Evolutionary conservation across 441 rosid species (phyloP).

Genomic region (Gossypium laxum): DNA sequence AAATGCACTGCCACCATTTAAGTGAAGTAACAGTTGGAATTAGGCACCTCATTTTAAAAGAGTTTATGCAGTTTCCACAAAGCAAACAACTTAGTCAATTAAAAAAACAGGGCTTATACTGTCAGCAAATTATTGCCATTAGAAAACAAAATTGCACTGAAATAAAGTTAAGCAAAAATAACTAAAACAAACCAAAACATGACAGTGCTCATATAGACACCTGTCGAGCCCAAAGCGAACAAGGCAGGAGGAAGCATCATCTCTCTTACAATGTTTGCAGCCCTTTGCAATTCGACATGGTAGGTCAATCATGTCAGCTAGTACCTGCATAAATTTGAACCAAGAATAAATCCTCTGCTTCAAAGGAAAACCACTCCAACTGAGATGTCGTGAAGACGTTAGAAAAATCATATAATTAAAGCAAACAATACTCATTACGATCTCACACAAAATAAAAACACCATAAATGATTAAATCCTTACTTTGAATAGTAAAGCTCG

Average conservation of each 20-base stretch:
- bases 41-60: not conserved
- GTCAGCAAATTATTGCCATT: not conserved
- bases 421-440: not conserved
- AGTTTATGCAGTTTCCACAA: constrained; percentile 1
- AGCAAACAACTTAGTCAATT: not conserved
- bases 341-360: constrained; percentile 1
- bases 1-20: not conserved
- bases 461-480: constrained; percentile 23
- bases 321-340: constrained; percentile 44
- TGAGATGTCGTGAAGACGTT: not conserved
- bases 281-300: constrained; percentile 97
- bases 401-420: not conserved
- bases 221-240: constrained; percentile 86
- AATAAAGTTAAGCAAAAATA: not conserved
- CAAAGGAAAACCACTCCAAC: not conserved
- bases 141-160: not conserved
- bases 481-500: constrained; percentile 93
- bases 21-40: not conserved
- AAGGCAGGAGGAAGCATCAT: constrained; percentile 90
- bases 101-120: not conserved
- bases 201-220: constrained; percentile 21
- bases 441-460: not conserved
- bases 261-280: constrained; percentile 75
- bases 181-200: not conserved
- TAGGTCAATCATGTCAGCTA: constrained; percentile 81